phyloP scores from a whole-genome alignment of 768 basidiomycete genomes.

The Collybiopsis luxurians region DNA sequence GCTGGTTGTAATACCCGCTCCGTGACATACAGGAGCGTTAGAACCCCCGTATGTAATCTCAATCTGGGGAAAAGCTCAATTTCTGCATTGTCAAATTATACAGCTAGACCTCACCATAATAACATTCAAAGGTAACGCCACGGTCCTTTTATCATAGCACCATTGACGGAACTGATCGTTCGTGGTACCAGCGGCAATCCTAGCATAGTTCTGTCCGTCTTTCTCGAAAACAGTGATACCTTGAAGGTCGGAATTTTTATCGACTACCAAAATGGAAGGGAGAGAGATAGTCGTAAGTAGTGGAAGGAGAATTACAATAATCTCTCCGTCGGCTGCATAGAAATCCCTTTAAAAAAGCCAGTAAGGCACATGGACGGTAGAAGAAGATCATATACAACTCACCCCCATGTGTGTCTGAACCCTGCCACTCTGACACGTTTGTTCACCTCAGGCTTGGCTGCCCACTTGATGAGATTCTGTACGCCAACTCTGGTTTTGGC shows the following conservation, averaged over 20 bases:
- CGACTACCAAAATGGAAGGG: not conserved
- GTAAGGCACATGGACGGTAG: not conserved
- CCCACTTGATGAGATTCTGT: not conserved
- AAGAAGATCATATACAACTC: not conserved
- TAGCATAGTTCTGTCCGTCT: not conserved
- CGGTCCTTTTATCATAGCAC: constrained; percentile 15
- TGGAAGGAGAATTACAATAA: not conserved
- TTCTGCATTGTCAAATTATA: too few relatives aligned
- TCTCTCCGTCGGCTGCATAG: not conserved
- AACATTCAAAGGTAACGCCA: constrained; percentile 22
- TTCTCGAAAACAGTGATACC: not conserved
- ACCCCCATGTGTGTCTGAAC: not conserved
- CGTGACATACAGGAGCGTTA: constrained; percentile 25
- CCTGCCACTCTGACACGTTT: not conserved
- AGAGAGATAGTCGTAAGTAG: not conserved
- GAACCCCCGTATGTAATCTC: constrained; percentile 25
- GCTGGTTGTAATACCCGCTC: constrained; percentile 18
- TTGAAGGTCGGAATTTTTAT: not conserved
- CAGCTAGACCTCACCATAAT: constrained; percentile 20
- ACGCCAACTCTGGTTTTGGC: not conserved
- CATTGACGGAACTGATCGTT: constrained; percentile 26
- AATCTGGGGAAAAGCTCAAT: not conserved
- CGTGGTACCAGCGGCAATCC: constrained; percentile 19
- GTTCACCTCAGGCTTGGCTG: not conserved
- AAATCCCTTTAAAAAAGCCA: not conserved